A percentile compares a stretch with the other conserved stretches of the same genome.
Conservation (phyloP, 805 yeast species). For the Spencermartinsiella europaea region DNA sequence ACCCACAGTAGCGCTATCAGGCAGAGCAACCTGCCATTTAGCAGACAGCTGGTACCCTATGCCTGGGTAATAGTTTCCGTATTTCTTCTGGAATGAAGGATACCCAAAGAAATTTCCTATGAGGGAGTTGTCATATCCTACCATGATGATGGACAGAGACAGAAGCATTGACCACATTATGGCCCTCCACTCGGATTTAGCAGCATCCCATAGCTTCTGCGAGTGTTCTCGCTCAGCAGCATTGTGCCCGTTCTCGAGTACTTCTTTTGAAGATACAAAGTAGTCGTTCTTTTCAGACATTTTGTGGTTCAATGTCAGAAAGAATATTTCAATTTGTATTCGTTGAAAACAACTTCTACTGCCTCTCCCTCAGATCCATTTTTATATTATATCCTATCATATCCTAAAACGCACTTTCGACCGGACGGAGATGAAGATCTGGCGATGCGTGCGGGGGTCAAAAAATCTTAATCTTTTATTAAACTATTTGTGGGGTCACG, state of each 20-base stretch:
- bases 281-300: background rate
- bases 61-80: slow-evolving; percentile 32
- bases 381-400: too few relatives aligned
- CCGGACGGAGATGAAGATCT: too few relatives aligned
- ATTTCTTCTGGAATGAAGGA: slow-evolving; percentile 39
- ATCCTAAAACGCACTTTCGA: too few relatives aligned
- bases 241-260: background rate
- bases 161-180: slow-evolving; percentile 42
- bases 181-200: slow-evolving; percentile 24
- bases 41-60: slow-evolving; percentile 15
- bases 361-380: too few relatives aligned
- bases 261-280: background rate
- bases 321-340: too few relatives aligned
- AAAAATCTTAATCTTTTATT: too few relatives aligned
- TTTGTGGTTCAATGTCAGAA: too few relatives aligned
- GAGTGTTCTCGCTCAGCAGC: slow-evolving; percentile 6
- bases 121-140: slow-evolving; percentile 43
- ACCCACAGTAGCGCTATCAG: slow-evolving; percentile 31
- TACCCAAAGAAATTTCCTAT: slow-evolving; percentile 40
- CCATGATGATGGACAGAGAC: slow-evolving; percentile 44
- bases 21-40: slow-evolving; percentile 22
- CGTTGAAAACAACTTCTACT: too few relatives aligned
- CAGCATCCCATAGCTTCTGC: slow-evolving; percentile 5
- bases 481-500: too few relatives aligned
- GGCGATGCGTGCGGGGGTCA: too few relatives aligned